Percentiles rank a stretch among this genome's conserved stretches.
Conservation (phyloP, 2,329 filamentous ascomycete genomes). For the Cryphonectria carpinicola region DNA sequence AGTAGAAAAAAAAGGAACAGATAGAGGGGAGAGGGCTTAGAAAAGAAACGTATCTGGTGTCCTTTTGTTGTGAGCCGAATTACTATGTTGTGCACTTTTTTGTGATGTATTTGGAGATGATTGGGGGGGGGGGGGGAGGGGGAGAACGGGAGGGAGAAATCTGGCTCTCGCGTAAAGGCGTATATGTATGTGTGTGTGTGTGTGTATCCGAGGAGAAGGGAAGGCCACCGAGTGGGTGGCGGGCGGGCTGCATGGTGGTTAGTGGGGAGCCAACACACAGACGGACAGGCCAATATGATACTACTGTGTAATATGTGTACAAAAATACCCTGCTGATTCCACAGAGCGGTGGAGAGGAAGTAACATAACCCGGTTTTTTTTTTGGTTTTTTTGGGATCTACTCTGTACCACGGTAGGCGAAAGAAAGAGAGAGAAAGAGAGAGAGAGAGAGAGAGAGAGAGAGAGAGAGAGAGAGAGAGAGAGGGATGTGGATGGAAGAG, state of each 20-base stretch:
- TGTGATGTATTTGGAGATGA: not conserved
- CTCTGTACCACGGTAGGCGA: not conserved
- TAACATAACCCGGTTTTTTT: not conserved
- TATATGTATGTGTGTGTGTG: not conserved
- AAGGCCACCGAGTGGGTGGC: slow-evolving; percentile 6
- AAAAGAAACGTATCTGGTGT: not conserved
- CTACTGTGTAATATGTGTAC: not conserved
- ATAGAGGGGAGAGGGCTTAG: not conserved
- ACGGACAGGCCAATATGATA: not conserved
- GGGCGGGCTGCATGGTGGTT: not conserved
- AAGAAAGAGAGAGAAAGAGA: not conserved
- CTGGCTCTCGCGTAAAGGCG: not conserved
- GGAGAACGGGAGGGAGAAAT: not conserved
- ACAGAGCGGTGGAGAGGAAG: not conserved
- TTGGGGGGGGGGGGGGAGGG: not conserved
- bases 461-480: not conserved
- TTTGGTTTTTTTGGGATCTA: not conserved
- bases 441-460: not conserved
- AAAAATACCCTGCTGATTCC: not conserved
- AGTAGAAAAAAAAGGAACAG: not conserved
- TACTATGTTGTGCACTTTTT: not conserved
- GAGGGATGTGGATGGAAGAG: not conserved
- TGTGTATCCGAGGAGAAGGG: not conserved
- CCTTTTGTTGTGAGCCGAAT: not conserved
- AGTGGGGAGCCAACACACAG: not conserved